phyloP scores from a whole-genome alignment of 345 rosid genomes.

The Populus davidiana region DNA sequence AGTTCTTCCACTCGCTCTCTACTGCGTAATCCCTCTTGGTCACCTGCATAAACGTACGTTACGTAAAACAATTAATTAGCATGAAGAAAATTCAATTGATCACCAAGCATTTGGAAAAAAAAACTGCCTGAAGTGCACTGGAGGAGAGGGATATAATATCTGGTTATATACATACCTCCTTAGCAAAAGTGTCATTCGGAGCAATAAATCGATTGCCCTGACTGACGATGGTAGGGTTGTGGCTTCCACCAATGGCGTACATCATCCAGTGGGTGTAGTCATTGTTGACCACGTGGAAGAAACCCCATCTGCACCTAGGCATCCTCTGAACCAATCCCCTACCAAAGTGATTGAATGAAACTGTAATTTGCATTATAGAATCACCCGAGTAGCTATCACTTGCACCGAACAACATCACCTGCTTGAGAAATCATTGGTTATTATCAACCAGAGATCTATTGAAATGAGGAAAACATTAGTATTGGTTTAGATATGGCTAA shows the following conservation, averaged over 20 bases:
- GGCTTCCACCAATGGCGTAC: conserved; percentile 73
- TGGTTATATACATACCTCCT: conserved; percentile 33
- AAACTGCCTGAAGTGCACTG: background rate
- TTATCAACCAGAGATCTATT: background rate
- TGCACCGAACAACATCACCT: conserved; percentile 73
- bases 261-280: conserved; percentile 72
- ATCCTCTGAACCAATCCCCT: conserved; percentile 64
- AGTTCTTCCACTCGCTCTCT: conserved; percentile 35
- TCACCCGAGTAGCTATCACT: conserved; percentile 38
- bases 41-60: conserved; percentile 19
- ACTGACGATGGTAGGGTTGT: conserved; percentile 59
- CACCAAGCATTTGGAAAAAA: background rate
- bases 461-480: too few relatives aligned
- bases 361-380: conserved; percentile 57
- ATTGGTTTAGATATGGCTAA: too few relatives aligned
- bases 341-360: conserved; percentile 80
- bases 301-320: conserved; percentile 66
- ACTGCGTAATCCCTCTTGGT: conserved; percentile 43
- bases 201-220: conserved; percentile 81
- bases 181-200: conserved; percentile 39
- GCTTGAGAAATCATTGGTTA: background rate
- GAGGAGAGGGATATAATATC: too few relatives aligned
- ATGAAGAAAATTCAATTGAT: background rate
- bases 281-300: conserved; percentile 67
- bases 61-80: background rate